phyloP scores from a whole-genome alignment of 1,284 basidiomycete genomes.

The Leccinum huronense region DNA sequence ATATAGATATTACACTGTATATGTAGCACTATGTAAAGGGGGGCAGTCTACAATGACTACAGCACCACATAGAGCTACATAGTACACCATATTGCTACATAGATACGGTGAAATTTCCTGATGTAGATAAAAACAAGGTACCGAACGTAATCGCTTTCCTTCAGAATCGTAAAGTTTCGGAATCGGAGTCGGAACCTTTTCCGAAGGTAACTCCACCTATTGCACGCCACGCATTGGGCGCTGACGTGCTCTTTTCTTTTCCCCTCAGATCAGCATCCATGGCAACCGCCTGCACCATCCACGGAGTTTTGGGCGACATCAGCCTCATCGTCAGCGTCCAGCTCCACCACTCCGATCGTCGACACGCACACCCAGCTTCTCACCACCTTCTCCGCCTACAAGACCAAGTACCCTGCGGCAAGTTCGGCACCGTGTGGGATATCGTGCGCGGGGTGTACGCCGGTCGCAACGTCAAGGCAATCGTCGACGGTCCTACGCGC shows the following conservation, averaged over 20 bases:
- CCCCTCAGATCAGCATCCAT: too few species aligned
- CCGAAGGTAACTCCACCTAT: too few species aligned
- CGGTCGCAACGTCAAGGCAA: conserved; percentile 54
- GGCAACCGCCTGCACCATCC: too few species aligned
- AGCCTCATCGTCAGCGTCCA: too few species aligned
- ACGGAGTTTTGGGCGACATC: too few species aligned
- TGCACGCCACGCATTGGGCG: too few species aligned
- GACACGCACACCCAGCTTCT: conserved; percentile 80
- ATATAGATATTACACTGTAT: background rate
- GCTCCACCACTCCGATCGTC: conserved; percentile 46
- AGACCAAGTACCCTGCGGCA: conserved; percentile 54
- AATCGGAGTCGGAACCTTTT: too few species aligned
- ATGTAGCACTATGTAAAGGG: background rate
- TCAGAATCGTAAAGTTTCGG: too few species aligned
- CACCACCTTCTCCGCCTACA: conserved; percentile 65
- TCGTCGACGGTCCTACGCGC: conserved; percentile 60
- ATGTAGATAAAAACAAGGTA: too few species aligned
- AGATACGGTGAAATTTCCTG: background rate
- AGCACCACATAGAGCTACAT: background rate
- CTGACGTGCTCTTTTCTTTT: too few species aligned
- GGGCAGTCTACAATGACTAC: background rate
- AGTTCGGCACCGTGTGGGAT: conserved; percentile 54
- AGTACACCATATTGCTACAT: background rate
- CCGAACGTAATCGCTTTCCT: too few species aligned
- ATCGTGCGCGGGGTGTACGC: conserved; percentile 63